Conservation (phyloP, 2,329 filamentous ascomycete species). For the Colletotrichum echinochloae region DNA sequence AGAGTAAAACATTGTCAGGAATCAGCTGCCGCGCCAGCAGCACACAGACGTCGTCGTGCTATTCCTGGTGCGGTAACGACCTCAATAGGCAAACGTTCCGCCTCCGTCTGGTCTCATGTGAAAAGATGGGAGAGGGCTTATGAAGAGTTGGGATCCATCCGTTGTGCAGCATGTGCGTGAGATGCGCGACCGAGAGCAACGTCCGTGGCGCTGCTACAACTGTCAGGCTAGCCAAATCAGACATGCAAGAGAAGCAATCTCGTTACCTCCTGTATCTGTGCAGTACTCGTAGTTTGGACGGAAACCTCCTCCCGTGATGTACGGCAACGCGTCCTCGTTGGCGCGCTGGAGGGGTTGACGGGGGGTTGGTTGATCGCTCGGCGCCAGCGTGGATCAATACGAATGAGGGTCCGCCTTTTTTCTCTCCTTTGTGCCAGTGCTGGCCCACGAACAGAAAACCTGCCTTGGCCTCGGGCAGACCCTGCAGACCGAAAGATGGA, state of each 20-base stretch:
- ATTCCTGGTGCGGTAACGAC: not conserved
- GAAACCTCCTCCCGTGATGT: constrained; percentile 8
- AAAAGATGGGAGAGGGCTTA: not conserved
- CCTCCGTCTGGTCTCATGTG: constrained; percentile 16
- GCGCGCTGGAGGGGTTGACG: constrained; percentile 15
- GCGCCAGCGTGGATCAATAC: constrained; percentile 38
- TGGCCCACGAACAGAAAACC: constrained; percentile 33
- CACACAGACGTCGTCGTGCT: constrained; percentile 13
- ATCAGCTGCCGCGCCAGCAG: constrained; percentile 1
- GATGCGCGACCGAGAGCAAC: constrained; percentile 6
- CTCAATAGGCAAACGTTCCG: constrained; percentile 9
- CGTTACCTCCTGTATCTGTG: not conserved
- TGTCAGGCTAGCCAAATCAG: constrained; percentile 2
- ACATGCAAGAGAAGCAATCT: constrained; percentile 7
- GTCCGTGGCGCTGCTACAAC: constrained; percentile 8
- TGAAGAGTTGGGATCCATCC: not conserved
- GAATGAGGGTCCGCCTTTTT: constrained; percentile 33
- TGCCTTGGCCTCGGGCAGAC: constrained; percentile 31
- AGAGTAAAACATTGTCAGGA: constrained; percentile 3
- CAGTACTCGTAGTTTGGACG: constrained; percentile 1
- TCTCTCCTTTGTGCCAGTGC: constrained; percentile 30
- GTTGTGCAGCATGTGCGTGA: not conserved
- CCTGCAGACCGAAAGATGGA: constrained; percentile 23
- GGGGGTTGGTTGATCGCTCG: constrained; percentile 35
- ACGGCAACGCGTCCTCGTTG: constrained; percentile 8